These are phyloP conservation scores for Mariannaea sp. DNA, from an alignment of 2,329 filamentous ascomycete species.

Conservation along the genomic window DNA sequence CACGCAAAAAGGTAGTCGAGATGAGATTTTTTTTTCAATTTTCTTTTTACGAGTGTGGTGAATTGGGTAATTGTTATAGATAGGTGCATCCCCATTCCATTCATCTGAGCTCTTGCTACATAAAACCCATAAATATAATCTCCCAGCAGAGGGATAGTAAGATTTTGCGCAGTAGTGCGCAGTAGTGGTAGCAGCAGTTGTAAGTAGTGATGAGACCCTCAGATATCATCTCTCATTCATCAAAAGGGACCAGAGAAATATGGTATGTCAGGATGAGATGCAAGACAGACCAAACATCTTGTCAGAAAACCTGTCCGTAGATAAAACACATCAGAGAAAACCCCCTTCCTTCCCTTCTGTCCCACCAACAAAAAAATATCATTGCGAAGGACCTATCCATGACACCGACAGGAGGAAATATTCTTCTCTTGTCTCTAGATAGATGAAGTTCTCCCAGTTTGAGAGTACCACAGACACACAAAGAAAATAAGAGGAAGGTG, in stretches of 20 bases:
- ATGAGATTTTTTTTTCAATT: no score
- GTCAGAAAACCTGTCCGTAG: background rate
- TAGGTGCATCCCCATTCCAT: constrained; percentile 2
- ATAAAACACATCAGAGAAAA: constrained; percentile 8
- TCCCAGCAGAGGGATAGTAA: background rate
- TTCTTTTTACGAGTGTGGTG: background rate
- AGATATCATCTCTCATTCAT: no score
- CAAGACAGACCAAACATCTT: constrained; percentile 12
- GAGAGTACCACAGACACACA: constrained; percentile 7
- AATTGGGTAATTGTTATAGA: constrained; percentile 1
- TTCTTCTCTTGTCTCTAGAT: constrained; percentile 4
- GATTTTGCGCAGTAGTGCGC: no score
- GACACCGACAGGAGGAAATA: constrained; percentile 4
- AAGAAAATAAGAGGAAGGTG: background rate
- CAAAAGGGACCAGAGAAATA: no score
- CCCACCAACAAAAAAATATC: constrained; percentile 3
- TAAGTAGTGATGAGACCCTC: no score
- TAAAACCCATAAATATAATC: constrained; percentile 6
- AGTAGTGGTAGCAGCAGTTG: no score
- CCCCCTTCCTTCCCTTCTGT: background rate
- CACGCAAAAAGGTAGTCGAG: no score
- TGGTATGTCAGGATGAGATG: no score
- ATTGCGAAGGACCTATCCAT: constrained; percentile 10
- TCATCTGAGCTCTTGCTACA: constrained; percentile 5
- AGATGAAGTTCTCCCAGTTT: constrained; percentile 2